These are phyloP conservation scores for Nemania serpens DNA, from an alignment of 2,329 filamentous ascomycete genomes.

Conservation along the genomic window DNA sequence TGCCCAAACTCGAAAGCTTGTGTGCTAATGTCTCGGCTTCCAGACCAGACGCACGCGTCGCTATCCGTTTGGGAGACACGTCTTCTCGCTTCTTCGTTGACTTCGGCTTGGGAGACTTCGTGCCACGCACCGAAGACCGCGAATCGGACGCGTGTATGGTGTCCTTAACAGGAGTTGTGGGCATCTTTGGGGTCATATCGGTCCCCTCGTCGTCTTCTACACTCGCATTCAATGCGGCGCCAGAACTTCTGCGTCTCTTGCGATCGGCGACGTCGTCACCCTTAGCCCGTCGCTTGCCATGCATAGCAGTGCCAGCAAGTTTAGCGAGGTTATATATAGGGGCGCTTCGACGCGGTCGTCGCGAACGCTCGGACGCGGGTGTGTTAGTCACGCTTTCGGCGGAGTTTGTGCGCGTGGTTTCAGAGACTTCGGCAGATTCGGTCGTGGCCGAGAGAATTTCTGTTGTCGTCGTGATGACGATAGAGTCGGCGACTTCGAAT, in stretches of 20 bases:
- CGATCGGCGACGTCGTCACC: slow-evolving; percentile 53
- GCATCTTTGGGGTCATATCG: slow-evolving; percentile 27
- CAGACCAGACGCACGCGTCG: slow-evolving; percentile 51
- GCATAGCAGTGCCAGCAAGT: slow-evolving; percentile 64
- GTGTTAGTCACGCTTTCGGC: slow-evolving; percentile 32
- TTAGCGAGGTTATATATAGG: slow-evolving; percentile 70
- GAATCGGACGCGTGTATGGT: slow-evolving; percentile 53
- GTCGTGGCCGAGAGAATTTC: slow-evolving; percentile 4
- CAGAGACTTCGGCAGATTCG: slow-evolving; percentile 13
- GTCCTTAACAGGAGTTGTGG: slow-evolving; percentile 32
- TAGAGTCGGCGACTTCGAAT: slow-evolving; percentile 35
- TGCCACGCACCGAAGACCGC: slow-evolving; percentile 48
- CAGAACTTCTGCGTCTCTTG: slow-evolving; percentile 53
- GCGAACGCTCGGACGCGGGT: slow-evolving; percentile 51
- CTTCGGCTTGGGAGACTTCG: slow-evolving; percentile 44
- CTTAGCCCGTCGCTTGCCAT: slow-evolving; percentile 60
- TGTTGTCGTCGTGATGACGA: slow-evolving; percentile 33
- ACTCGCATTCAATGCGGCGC: slow-evolving; percentile 43
- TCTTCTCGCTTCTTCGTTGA: slow-evolving; percentile 41
- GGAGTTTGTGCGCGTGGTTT: slow-evolving; percentile 20
- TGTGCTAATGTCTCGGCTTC: slow-evolving; percentile 50
- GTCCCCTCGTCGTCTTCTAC: slow-evolving; percentile 32
- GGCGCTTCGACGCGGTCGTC: slow-evolving; percentile 59
- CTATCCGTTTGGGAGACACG: slow-evolving; percentile 44
- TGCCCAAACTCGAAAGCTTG: slow-evolving; percentile 61